A percentile compares a stretch with the other conserved stretches of the same genome.
Evolutionary conservation across 1,139 yeast genomes (phyloP).

Genomic region (Williopsis jadinii): DNA sequence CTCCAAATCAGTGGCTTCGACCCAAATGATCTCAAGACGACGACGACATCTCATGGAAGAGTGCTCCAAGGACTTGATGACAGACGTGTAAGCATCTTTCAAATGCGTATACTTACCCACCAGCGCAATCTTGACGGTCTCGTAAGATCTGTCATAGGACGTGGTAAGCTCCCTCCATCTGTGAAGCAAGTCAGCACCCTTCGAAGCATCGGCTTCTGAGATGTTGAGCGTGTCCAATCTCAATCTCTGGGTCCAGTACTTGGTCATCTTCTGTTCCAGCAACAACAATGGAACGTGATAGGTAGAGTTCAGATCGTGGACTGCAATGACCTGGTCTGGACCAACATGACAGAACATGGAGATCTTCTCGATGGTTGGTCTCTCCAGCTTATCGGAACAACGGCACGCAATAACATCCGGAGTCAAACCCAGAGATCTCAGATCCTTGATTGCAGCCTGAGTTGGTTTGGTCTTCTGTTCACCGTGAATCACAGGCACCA

Average conservation of each 20-base stretch:
- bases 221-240: slow-evolving; percentile 46
- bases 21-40: slow-evolving; percentile 87
- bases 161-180: slow-evolving; percentile 80
- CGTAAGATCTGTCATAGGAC: slow-evolving; percentile 73
- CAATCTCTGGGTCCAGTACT: slow-evolving; percentile 66
- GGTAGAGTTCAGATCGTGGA: slow-evolving; percentile 94
- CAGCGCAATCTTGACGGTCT: slow-evolving; percentile 86
- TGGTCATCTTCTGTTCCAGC: slow-evolving; percentile 79
- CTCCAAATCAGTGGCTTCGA: slow-evolving; percentile 89
- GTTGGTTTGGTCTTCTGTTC: slow-evolving; percentile 99
- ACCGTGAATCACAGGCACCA: slow-evolving; percentile 96
- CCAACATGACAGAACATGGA: slow-evolving; percentile 99
- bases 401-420: slow-evolving; percentile 99
- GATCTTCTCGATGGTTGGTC: slow-evolving; percentile 83
- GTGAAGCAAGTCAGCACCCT: slow-evolving; percentile 62
- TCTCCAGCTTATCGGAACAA: slow-evolving; percentile 78
- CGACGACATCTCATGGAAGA: slow-evolving; percentile 86
- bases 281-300: slow-evolving; percentile 93
- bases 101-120: slow-evolving; percentile 96
- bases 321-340: slow-evolving; percentile 93
- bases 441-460: slow-evolving; percentile 96
- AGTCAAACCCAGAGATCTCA: slow-evolving; percentile 87
- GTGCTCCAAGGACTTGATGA: slow-evolving; percentile 92
- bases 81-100: slow-evolving; percentile 92
- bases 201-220: slow-evolving; percentile 44